These are phyloP conservation scores for Colletotrichum paranaense DNA, from an alignment of 2,329 filamentous ascomycete species.

Conservation along the genomic window DNA sequence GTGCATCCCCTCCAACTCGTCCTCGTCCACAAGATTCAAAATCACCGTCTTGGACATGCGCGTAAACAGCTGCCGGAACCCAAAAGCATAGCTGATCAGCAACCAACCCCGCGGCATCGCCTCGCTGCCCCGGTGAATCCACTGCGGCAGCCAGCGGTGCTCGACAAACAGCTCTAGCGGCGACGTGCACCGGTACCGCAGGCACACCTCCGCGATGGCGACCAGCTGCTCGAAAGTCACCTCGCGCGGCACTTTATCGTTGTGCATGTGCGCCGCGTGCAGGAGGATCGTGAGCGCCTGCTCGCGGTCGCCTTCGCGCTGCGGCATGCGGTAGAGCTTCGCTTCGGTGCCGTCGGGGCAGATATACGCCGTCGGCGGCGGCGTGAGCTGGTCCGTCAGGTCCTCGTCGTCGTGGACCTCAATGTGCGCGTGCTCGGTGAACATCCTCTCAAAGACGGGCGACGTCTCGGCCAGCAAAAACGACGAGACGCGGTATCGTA, in stretches of 20 bases:
- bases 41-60: slow-evolving; percentile 62
- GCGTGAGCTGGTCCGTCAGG: slow-evolving; percentile 48
- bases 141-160: slow-evolving; percentile 63
- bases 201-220: slow-evolving; percentile 61
- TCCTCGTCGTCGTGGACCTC: slow-evolving; percentile 50
- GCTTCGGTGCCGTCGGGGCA: slow-evolving; percentile 57
- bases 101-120: slow-evolving; percentile 61
- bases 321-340: slow-evolving; percentile 64
- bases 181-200: slow-evolving; percentile 62
- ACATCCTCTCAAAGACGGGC: slow-evolving; percentile 62
- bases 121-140: slow-evolving; percentile 60
- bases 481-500: slow-evolving; percentile 64
- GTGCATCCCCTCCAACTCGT: slow-evolving; percentile 52
- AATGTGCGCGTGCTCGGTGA: slow-evolving; percentile 45
- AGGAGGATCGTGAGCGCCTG: slow-evolving; percentile 58
- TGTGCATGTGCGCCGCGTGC: slow-evolving; percentile 63
- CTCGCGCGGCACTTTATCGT: slow-evolving; percentile 56
- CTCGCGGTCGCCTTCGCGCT: slow-evolving; percentile 56
- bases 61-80: slow-evolving; percentile 59
- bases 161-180: slow-evolving; percentile 63
- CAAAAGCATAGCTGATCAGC: slow-evolving; percentile 65
- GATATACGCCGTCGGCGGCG: slow-evolving; percentile 47
- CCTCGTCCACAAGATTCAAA: slow-evolving; percentile 56
- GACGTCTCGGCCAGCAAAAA: slow-evolving; percentile 62
- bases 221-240: slow-evolving; percentile 62